Evolutionary conservation across 495 filamentous ascomycete genomes (phyloP).

Genomic region (Tuber melanosporum): DNA sequence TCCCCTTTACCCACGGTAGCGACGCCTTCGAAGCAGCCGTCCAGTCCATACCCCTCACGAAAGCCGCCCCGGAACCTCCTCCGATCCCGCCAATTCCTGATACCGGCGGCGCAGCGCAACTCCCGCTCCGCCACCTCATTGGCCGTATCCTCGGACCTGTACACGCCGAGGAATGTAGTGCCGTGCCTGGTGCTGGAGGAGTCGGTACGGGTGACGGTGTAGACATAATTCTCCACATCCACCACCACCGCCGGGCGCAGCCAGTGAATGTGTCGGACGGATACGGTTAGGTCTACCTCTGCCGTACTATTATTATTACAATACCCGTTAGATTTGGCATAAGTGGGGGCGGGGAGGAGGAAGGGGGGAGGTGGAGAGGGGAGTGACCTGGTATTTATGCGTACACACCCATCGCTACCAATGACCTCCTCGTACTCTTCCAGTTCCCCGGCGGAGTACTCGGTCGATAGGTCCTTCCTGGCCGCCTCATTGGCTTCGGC

Average conservation of each 20-base stretch:
- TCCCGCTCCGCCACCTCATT: constrained; percentile 34
- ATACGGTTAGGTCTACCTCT: neutral
- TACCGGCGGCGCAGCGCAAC: constrained; percentile 32
- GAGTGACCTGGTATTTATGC: constrained; percentile 22
- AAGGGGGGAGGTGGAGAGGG: neutral
- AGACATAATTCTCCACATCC: neutral
- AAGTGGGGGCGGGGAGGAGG: neutral
- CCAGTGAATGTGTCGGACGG: neutral
- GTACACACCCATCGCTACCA: constrained; percentile 17
- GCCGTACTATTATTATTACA: neutral
- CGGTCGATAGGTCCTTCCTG: constrained; percentile 18
- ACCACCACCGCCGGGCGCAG: neutral
- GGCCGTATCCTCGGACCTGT: constrained; percentile 30
- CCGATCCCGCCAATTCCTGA: constrained; percentile 34
- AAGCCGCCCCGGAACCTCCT: constrained; percentile 35
- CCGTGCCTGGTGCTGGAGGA: neutral
- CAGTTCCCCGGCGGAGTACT: constrained; percentile 26
- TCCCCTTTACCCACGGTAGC: constrained; percentile 19
- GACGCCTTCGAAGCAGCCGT: constrained; percentile 32
- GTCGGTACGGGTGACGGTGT: neutral
- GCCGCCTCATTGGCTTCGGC: constrained; percentile 34
- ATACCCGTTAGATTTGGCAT: neutral
- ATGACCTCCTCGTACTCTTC: constrained; percentile 25
- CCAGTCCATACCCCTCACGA: constrained; percentile 34
- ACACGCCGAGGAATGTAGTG: constrained; percentile 19